These are phyloP conservation scores for Phylloporus sp. DNA, from an alignment of 1,284 basidiomycete genomes.

Conservation along the genomic window DNA sequence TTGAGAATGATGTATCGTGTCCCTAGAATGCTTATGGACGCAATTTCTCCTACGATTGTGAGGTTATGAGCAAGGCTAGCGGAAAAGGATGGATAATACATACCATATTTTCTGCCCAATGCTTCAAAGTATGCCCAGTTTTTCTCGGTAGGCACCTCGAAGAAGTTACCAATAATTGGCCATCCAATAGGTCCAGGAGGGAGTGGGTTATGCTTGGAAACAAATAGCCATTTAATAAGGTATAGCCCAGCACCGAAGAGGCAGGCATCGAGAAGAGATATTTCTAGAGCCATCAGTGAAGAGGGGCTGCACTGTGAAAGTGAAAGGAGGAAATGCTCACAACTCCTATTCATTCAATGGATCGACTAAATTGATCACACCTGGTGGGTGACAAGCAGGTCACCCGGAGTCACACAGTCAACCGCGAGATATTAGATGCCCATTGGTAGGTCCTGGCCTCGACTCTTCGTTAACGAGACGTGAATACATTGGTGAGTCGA, in stretches of 20 bases:
- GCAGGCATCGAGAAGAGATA: not conserved
- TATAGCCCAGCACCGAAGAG: not conserved
- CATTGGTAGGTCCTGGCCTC: too few species aligned
- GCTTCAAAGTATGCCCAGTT: constrained; percentile 43
- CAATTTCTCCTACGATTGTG: constrained; percentile 26
- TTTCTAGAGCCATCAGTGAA: not conserved
- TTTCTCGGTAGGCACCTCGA: constrained; percentile 43
- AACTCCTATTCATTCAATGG: too few species aligned
- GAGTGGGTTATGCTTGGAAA: constrained; percentile 3
- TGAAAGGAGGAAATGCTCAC: too few species aligned
- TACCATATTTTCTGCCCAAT: constrained; percentile 49
- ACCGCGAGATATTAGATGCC: too few species aligned
- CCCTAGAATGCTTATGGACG: constrained; percentile 21
- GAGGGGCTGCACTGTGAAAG: too few species aligned
- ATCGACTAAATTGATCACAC: too few species aligned
- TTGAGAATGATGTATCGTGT: constrained; percentile 32
- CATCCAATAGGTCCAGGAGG: constrained; percentile 40
- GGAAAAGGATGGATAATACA: not conserved
- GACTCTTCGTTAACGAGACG: too few species aligned
- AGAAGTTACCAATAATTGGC: constrained; percentile 43
- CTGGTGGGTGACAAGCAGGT: too few species aligned
- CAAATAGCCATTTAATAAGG: not conserved
- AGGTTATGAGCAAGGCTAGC: not conserved
- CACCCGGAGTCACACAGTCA: too few species aligned
- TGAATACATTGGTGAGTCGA: too few species aligned